Evolutionary conservation across 2,329 filamentous ascomycete genomes (phyloP).

Genomic region (Apiospora koreana): DNA sequence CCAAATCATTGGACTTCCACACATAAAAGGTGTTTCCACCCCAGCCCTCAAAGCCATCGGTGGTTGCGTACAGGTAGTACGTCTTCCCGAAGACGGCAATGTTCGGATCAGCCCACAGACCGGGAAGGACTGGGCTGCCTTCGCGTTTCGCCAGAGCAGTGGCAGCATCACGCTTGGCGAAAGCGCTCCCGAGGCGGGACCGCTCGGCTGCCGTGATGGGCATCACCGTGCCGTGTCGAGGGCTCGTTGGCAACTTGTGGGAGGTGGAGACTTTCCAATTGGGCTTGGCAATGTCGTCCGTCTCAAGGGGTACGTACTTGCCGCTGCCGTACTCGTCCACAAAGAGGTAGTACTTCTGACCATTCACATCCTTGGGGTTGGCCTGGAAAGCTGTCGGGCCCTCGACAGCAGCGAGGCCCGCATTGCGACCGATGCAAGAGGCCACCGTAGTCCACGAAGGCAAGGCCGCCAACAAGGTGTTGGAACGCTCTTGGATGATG

Average conservation of each 20-base stretch:
- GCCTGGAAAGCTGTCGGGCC: conserved; percentile 54
- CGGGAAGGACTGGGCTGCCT: conserved; percentile 38
- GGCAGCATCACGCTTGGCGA: neutral
- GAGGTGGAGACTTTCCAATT: conserved; percentile 46
- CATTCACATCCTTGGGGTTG: conserved; percentile 48
- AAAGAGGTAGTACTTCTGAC: conserved; percentile 54
- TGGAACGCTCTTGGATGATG: conserved; percentile 54
- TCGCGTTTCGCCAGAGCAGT: conserved; percentile 26
- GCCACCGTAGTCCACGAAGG: conserved; percentile 45
- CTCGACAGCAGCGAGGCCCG: conserved; percentile 50
- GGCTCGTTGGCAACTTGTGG: conserved; percentile 49
- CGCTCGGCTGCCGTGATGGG: conserved; percentile 48
- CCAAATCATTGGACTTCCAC: conserved; percentile 47
- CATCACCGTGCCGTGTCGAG: conserved; percentile 55
- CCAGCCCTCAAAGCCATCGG: conserved; percentile 46
- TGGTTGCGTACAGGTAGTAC: conserved; percentile 50
- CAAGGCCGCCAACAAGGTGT: conserved; percentile 40
- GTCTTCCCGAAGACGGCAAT: conserved; percentile 43
- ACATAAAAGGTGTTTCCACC: conserved; percentile 47
- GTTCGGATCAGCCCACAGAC: conserved; percentile 48
- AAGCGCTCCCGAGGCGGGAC: neutral
- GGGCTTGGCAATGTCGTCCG: conserved; percentile 48
- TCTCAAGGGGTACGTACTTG: conserved; percentile 56
- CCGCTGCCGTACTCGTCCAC: conserved; percentile 54
- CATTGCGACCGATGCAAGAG: conserved; percentile 51